phyloP scores from a whole-genome alignment of 1,284 basidiomycete species.

The Tilletia caries region DNA sequence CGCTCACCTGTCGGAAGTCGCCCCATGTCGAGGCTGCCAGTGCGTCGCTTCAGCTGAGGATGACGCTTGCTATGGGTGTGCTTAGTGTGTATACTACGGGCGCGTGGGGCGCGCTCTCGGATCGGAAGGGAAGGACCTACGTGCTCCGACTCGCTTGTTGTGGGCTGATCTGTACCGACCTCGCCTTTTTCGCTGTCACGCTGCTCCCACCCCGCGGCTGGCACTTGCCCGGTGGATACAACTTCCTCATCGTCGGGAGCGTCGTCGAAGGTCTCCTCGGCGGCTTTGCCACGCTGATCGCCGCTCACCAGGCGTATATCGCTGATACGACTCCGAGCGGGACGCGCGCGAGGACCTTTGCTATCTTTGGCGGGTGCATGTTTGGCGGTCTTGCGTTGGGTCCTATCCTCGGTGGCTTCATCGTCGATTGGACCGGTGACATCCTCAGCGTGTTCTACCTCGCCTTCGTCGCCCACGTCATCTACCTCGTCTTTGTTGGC shows the following conservation, averaged over 20 bases:
- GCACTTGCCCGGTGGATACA: constrained; percentile 60
- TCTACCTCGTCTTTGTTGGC: constrained; percentile 33
- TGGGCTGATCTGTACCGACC: constrained; percentile 72
- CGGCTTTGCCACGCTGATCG: constrained; percentile 76
- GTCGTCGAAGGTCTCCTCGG: constrained; percentile 78
- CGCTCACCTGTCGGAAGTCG: constrained; percentile 27
- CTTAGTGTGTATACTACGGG: constrained; percentile 78
- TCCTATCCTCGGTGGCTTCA: constrained; percentile 44
- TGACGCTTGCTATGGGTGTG: constrained; percentile 74
- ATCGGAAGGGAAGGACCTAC: constrained; percentile 70
- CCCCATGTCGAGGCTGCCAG: constrained; percentile 33
- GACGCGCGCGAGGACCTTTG: constrained; percentile 43
- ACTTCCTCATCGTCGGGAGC: constrained; percentile 76
- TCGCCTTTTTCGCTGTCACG: constrained; percentile 41
- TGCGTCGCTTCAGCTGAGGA: constrained; percentile 47
- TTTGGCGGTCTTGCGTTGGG: constrained; percentile 46
- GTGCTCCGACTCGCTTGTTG: constrained; percentile 69
- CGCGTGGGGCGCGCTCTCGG: constrained; percentile 80
- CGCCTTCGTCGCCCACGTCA: constrained; percentile 31
- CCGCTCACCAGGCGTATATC: constrained; percentile 76
- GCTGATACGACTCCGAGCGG: constrained; percentile 46
- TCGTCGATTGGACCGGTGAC: constrained; percentile 39
- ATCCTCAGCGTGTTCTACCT: constrained; percentile 40
- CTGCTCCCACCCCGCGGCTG: constrained; percentile 9
- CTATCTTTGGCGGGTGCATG: constrained; percentile 39